phyloP scores from a whole-genome alignment of 2,329 filamentous ascomycete species.

The Neopestalotiopsis clavispora region DNA sequence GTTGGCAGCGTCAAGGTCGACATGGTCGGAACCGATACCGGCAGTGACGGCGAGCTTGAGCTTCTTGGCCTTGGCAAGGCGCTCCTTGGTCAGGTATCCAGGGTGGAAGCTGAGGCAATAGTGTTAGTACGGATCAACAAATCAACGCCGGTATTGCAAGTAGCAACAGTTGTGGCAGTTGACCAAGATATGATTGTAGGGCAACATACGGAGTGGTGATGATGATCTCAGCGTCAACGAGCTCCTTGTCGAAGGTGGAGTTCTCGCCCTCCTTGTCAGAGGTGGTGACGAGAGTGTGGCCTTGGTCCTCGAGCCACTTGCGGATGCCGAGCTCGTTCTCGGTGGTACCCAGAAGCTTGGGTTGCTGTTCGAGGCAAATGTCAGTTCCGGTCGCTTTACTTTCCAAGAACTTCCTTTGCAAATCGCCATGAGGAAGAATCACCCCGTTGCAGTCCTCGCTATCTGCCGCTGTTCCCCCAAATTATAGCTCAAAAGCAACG shows the following conservation, averaged over 20 bases:
- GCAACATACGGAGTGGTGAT: slow-evolving; percentile 88
- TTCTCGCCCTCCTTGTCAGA: slow-evolving; percentile 95
- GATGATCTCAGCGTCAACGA: slow-evolving; percentile 97
- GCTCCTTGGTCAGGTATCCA: slow-evolving; percentile 95
- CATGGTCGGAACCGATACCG: slow-evolving; percentile 97
- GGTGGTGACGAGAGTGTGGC: slow-evolving; percentile 95
- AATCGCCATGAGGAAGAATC: neutral
- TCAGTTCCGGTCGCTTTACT: neutral
- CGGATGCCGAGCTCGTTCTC: slow-evolving; percentile 98
- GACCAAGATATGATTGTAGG: slow-evolving; percentile 18
- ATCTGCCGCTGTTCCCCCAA: neutral
- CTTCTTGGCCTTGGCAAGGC: slow-evolving; percentile 97
- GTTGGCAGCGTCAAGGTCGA: slow-evolving; percentile 96
- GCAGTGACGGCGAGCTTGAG: slow-evolving; percentile 97
- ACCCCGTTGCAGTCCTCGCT: neutral
- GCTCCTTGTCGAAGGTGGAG: slow-evolving; percentile 93
- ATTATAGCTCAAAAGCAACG: slow-evolving; percentile 2
- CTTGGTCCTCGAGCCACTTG: slow-evolving; percentile 97
- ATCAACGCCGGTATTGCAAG: neutral
- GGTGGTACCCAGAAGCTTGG: slow-evolving; percentile 88
- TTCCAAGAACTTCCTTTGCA: neutral
- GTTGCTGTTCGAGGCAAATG: slow-evolving; percentile 54
- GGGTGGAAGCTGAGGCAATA: slow-evolving; percentile 80
- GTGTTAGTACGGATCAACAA: neutral
- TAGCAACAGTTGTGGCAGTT: neutral